These are phyloP conservation scores for Groenewaldozyma sp. DNA, from an alignment of 1,139 yeast genomes.

Conservation along the genomic window DNA sequence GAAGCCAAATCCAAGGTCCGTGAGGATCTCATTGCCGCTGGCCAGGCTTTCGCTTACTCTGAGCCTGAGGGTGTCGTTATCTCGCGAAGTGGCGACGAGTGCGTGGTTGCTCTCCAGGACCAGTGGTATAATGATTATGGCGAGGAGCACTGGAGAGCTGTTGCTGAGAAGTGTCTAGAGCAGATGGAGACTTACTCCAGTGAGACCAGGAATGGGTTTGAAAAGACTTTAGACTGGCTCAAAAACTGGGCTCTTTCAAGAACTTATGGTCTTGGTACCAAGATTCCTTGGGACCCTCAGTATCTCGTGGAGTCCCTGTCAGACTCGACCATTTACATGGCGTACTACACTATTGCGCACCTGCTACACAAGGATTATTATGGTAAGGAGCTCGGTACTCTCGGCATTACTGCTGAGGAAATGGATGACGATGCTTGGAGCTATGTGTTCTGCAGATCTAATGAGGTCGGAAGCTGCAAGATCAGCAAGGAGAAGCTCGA, in stretches of 20 bases:
- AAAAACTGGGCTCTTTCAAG: slow-evolving; percentile 98
- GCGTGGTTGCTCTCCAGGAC: slow-evolving; percentile 94
- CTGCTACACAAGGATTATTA: slow-evolving; percentile 79
- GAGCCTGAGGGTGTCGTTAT: slow-evolving; percentile 90
- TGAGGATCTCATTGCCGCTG: slow-evolving; percentile 66
- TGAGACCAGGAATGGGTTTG: slow-evolving; percentile 88
- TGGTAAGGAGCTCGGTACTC: slow-evolving; percentile 67
- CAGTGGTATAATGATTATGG: slow-evolving; percentile 99
- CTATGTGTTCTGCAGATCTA: slow-evolving; percentile 71
- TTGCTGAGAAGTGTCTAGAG: slow-evolving; percentile 72
- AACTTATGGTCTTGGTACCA: slow-evolving; percentile 93
- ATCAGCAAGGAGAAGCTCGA: slow-evolving; percentile 63
- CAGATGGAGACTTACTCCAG: slow-evolving; percentile 70
- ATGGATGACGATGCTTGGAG: slow-evolving; percentile 94
- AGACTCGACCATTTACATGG: slow-evolving; percentile 94
- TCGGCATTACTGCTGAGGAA: slow-evolving; percentile 69
- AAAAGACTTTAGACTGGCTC: slow-evolving; percentile 92
- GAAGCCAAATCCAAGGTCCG: slow-evolving; percentile 82
- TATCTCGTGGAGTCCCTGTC: slow-evolving; percentile 91
- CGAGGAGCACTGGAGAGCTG: slow-evolving; percentile 84
- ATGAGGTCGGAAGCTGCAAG: slow-evolving; percentile 40
- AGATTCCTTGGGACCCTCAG: slow-evolving; percentile 94
- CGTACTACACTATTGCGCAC: slow-evolving; percentile 87
- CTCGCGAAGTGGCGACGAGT: slow-evolving; percentile 94
- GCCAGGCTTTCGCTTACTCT: slow-evolving; percentile 79